Base-by-base conservation (phyloP, 108 stramenopile genomes). In the Skeletonema grethae region DNA sequence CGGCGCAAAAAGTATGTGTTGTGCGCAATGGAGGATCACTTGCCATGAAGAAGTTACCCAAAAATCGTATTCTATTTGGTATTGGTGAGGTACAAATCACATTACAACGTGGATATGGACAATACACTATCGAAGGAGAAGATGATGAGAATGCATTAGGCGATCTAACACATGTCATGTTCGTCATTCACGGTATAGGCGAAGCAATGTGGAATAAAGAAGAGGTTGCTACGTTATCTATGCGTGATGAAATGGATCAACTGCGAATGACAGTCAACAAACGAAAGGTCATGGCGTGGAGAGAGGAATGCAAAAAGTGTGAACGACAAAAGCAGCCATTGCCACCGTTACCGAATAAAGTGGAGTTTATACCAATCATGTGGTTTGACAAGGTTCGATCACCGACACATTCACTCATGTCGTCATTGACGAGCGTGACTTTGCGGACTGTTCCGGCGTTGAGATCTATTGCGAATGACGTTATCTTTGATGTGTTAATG, bases 131-230 rank as follows among this genome's bases (percentile, higher is more conserved):
- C 5, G 90, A 89, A 57, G 95, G 92, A 25, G 91, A 91, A 69
- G 88, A 94, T 18, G 87, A 94, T 7, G 95, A 96, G 57, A 78
- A 66, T 61, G 35, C 72, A 16, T 63, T 94, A 57, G 90, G 89
- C 8, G 89, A 87, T 24, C 75, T 89, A 12, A 70, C 70, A 7
- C 92, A 97, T 74, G 79, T 90, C 8, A 63, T 93, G 24, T 97
- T 95, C 75, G 91, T 95, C 4, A 83, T 97, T 15, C 96, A 97
- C 69, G 96, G 96, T 11, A 93, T 97, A 69, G 96, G 96, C 4
- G 92, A 97, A 48, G 82, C 87, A 67, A 81, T 89, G 79, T 96
- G 84, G 80, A 68, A 53, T 9, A 74, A 64, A 25, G 84, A 87
- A 30, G 88, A 90, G 25, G 73, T 85, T 12, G 72, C 55, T 31